A percentile compares a stretch with the other conserved stretches of the same genome.
Evolutionary conservation across 176 grass and related monocot genomes (phyloP).

Genomic region (Zoysia japonica): DNA sequence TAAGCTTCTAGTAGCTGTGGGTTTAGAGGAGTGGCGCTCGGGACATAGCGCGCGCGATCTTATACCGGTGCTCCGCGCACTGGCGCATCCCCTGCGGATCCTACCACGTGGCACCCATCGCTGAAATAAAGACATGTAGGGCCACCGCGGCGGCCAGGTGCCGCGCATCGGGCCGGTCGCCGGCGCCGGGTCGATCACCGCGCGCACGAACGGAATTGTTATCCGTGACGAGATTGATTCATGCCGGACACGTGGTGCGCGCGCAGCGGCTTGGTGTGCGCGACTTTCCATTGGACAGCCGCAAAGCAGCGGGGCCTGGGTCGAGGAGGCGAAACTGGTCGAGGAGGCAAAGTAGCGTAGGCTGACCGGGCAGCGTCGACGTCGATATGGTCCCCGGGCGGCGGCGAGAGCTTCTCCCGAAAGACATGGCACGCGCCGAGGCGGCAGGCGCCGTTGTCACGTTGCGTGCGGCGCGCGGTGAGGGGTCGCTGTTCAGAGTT

Average conservation of each 20-base stretch:
- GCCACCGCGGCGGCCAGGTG: slow-evolving; percentile 26
- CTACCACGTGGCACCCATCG: slow-evolving; percentile 7
- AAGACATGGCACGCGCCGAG: slow-evolving; percentile 13
- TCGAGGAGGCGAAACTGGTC: not conserved
- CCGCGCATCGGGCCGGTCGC: slow-evolving; percentile 4
- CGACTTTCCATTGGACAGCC: slow-evolving; percentile 1
- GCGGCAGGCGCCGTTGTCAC: slow-evolving; percentile 30
- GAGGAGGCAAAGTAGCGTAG: not conserved
- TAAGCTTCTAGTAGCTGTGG: not conserved
- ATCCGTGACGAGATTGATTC: slow-evolving; percentile 21
- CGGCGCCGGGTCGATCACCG: not conserved
- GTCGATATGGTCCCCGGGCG: not conserved
- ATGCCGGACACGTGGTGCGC: slow-evolving; percentile 39
- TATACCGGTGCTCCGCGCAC: slow-evolving; percentile 17
- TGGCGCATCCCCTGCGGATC: not conserved
- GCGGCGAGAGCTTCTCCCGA: not conserved
- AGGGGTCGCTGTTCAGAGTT: slow-evolving; percentile 17
- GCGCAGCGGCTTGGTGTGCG: not conserved
- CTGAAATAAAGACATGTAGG: not conserved
- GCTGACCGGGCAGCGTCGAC: slow-evolving; percentile 20
- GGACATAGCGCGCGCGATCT: not conserved
- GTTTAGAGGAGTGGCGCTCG: not conserved
- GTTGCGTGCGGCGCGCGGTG: slow-evolving; percentile 23
- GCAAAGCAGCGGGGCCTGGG: not conserved
- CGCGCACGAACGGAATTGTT: slow-evolving; percentile 4